Evolutionary conservation across 345 rosid genomes (phyloP), one percentile per base, ranked within the genome.

Genomic region (Lagerstroemia speciosa): DNA sequence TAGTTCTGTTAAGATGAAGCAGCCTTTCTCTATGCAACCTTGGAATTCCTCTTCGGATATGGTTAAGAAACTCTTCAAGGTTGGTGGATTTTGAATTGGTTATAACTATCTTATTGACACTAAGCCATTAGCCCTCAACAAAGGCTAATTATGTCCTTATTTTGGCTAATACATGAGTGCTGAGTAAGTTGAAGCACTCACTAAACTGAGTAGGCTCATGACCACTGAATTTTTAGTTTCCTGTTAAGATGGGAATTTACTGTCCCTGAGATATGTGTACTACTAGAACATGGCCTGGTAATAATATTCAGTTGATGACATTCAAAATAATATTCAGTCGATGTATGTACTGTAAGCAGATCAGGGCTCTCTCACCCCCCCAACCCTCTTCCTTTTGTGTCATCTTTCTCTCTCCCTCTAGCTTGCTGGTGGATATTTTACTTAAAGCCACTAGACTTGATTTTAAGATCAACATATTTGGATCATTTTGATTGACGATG

Each of bases 51-150:
- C 92, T 79, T 72, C 83, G 57, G 96, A 84, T 78, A 66, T 79
- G 46, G 95, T 89, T 46, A 94, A 89, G 87, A 94, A 94, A 74
- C 83, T 94, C 62, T 91, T 94, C 77, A 94, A 94, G 99, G 99
- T 94, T 71, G 64, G 65, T 37, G 19, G 31, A 22, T 36, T 9
- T 37, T 5, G n/a, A 24, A 29, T 34, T 40, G 43, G 38, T 33
- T 29, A 64, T 33, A n/a, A 7, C 15, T 48, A 8, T 3, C 55
- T 36, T 64, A 45, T 36, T 64, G 60, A 53, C 24, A 14, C 60
- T 24, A 11, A n/a, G 60, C 29, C 60, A n/a, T 53, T 53, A 11
- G 7, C 60, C 29, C 30, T 53, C 5, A 24, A 19, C 19, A 16
- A 24, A 53, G 60, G 30, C 15, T 6, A 24, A 8, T 53, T 53